Percentiles rank a stretch among this genome's conserved stretches.
Conservation (phyloP, 441 rosid species). For the Pelargonium cotyledonis region DNA sequence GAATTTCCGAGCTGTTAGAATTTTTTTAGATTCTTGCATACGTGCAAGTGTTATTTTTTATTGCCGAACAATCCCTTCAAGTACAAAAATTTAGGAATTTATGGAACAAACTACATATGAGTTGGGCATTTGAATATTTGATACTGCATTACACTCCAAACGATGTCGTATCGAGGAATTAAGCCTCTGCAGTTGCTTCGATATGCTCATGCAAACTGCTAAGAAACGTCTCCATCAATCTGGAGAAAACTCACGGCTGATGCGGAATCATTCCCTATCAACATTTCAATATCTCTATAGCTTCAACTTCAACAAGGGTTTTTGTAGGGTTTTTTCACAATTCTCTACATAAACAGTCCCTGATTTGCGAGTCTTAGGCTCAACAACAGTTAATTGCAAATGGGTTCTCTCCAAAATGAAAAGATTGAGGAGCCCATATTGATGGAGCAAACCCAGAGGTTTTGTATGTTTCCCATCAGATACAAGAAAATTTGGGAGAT, state of each 20-base stretch:
- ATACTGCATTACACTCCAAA: no score
- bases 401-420: slow-evolving; percentile 48
- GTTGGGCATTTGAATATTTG: no score
- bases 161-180: no score
- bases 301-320: slow-evolving; percentile 18
- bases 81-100: no score
- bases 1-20: no score
- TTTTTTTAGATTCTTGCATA: no score
- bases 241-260: not conserved
- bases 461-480: slow-evolving; percentile 79
- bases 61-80: no score
- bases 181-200: no score
- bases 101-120: no score
- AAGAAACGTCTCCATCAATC: not conserved
- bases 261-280: not conserved
- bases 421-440: slow-evolving; percentile 47
- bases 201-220: no score
- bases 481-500: slow-evolving; percentile 78
- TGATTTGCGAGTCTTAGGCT: not conserved
- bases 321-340: slow-evolving; percentile 29
- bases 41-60: no score
- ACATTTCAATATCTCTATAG: slow-evolving; percentile 7
- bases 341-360: no score
- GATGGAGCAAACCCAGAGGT: slow-evolving; percentile 64
- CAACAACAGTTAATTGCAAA: slow-evolving; percentile 11